Evolutionary conservation across 1,284 basidiomycete genomes (phyloP), one percentile per base, ranked within the genome.

Genomic region (Porodaedalea pini): DNA sequence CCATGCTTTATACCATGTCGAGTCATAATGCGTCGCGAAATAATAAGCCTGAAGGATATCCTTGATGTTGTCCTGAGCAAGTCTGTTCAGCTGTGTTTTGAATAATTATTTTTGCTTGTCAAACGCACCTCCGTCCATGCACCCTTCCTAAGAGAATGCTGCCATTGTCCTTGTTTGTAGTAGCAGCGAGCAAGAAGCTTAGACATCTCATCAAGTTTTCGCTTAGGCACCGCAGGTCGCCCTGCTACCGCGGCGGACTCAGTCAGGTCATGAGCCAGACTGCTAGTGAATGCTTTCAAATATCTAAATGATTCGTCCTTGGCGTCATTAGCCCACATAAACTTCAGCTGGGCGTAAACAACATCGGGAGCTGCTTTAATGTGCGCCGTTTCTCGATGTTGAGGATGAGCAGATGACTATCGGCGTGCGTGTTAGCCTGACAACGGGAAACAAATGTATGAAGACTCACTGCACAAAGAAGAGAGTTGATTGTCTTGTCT

Each of bases 1-100:
- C 96, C 96, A 98, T 15, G 96, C 97, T 72, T 98, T 98, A 74
- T 98, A 98, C 96, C 96, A 99, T 36, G 81, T 80, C 4, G 89
- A 83, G 70, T 99, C 97, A 62, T 94, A 92, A 68, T 93, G 89
- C 2, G 96, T 98, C 0, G 97, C 92, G 36, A 90, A 78, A 54
- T 84, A 79, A 73, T 97, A 99, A 27, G 92, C 88, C 62, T 88
- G 81, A 8, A 98, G 74, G 57, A 97, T 93, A 41, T 89, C 87
- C 43, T 86, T 82, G 29, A 91, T 84, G 61, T 92, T 88, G 59
- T 86, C 77, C 89, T 93, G 65, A 65, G 56, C 48, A 36, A 40
- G 54, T 31, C 53, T 37, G 54, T 57, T 44, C 32, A 13, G 25
- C 25, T n/a, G 13, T 10, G 21, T 23, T 19, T 10, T 19, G 45